These are phyloP conservation scores for Plasmodium inui DNA, from an alignment of 169 alveolate genomes.

Conservation along the genomic window DNA sequence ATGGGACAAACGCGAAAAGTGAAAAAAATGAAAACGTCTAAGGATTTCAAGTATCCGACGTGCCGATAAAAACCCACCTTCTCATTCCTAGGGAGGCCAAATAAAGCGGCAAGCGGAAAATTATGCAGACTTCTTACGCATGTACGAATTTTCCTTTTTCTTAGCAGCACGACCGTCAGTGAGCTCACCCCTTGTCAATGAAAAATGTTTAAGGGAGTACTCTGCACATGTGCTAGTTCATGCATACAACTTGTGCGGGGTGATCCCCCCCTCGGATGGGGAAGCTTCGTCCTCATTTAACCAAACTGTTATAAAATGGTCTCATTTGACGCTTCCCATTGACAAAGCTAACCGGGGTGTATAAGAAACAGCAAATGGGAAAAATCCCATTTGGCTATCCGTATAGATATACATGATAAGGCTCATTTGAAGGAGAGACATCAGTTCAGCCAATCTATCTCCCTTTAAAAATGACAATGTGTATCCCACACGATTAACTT, in stretches of 20 bases:
- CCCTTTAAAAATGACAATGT: background rate
- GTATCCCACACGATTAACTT: background rate
- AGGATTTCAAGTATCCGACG: background rate
- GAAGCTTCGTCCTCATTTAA: background rate
- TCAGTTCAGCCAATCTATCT: background rate
- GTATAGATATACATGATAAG: background rate
- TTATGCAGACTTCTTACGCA: background rate
- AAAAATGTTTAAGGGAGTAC: background rate
- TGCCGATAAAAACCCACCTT: background rate
- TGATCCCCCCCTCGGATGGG: background rate
- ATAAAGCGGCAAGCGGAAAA: background rate
- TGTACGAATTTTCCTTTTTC: background rate
- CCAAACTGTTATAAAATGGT: background rate
- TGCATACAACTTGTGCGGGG: background rate
- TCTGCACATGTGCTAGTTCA: background rate
- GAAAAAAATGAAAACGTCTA: background rate
- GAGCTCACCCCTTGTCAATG: background rate
- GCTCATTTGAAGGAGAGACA: background rate
- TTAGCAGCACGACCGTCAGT: background rate
- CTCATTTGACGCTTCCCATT: background rate
- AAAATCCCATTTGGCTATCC: background rate
- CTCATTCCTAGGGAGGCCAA: background rate
- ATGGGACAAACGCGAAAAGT: background rate
- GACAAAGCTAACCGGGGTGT: background rate
- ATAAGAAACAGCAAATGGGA: background rate